These are phyloP conservation scores for Sclerotinia trifoliorum DNA, from an alignment of 2,329 filamentous ascomycete genomes.

Conservation along the genomic window DNA sequence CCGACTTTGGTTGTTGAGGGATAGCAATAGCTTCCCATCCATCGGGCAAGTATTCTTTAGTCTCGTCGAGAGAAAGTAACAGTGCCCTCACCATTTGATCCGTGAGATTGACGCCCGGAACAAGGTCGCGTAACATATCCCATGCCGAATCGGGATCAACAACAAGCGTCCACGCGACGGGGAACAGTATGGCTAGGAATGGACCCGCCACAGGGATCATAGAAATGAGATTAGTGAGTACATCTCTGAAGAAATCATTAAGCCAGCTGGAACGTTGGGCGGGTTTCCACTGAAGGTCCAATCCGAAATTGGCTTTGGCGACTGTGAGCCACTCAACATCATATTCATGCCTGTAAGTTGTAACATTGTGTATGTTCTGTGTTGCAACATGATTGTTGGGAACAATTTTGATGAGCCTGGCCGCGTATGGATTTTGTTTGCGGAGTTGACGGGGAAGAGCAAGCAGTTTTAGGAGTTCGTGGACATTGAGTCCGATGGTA, in stretches of 20 bases:
- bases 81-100: conserved; percentile 8
- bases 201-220: conserved; percentile 1
- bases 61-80: background rate
- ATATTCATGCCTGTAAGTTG: background rate
- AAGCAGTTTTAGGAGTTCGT: background rate
- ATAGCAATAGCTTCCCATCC: conserved; percentile 3
- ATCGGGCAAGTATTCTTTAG: background rate
- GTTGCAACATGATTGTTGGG: background rate
- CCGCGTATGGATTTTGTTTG: conserved; percentile 2
- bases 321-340: conserved; percentile 3
- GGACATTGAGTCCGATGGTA: background rate
- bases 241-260: conserved; percentile 1
- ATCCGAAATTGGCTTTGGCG: background rate
- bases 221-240: background rate
- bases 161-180: background rate
- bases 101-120: background rate
- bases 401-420: conserved; percentile 4
- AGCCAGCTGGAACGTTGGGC: background rate
- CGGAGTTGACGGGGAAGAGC: conserved; percentile 2
- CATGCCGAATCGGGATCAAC: background rate
- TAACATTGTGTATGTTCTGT: background rate
- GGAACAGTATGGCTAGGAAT: background rate
- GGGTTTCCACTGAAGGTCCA: conserved; percentile 3
- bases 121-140: background rate
- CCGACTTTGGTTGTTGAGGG: conserved; percentile 1